These are phyloP conservation scores for Clarireedia hainanense DNA, from an alignment of 2,329 filamentous ascomycete species.

Conservation along the genomic window DNA sequence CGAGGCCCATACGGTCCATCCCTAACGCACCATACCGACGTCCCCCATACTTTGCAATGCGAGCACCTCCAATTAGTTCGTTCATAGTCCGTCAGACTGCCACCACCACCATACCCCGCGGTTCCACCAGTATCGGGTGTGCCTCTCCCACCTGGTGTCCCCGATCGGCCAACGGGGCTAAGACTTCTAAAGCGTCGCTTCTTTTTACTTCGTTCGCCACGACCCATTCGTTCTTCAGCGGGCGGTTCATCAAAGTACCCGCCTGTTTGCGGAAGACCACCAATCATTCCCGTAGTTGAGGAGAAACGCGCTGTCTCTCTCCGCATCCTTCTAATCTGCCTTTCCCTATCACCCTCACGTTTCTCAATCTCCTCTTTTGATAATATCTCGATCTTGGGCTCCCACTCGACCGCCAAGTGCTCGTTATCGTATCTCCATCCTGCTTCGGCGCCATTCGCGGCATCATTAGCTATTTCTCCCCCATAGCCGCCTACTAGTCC, in stretches of 20 bases:
- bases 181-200: slow-evolving; percentile 86
- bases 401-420: slow-evolving; percentile 76
- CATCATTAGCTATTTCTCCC: slow-evolving; percentile 78
- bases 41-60: slow-evolving; percentile 83
- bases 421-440: slow-evolving; percentile 96
- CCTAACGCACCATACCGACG: slow-evolving; percentile 87
- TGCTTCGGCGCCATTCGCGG: slow-evolving; percentile 71
- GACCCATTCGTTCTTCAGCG: slow-evolving; percentile 73
- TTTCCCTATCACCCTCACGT: slow-evolving; percentile 85
- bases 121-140: slow-evolving; percentile 78
- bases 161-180: slow-evolving; percentile 65
- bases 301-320: slow-evolving; percentile 91
- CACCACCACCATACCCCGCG: slow-evolving; percentile 49
- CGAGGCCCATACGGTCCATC: slow-evolving; percentile 81
- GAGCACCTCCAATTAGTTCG: slow-evolving; percentile 76
- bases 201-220: slow-evolving; percentile 90
- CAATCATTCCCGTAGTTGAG: slow-evolving; percentile 72
- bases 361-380: slow-evolving; percentile 98
- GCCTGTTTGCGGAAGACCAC: slow-evolving; percentile 55
- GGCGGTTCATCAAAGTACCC: slow-evolving; percentile 45
- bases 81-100: slow-evolving; percentile 67
- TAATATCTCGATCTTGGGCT: slow-evolving; percentile 71
- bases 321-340: slow-evolving; percentile 77
- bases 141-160: slow-evolving; percentile 62
- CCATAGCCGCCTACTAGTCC: slow-evolving; percentile 71